Evolutionary conservation across 1,139 yeast species (phyloP).

Genomic region (Lipomyces yarrowii): DNA sequence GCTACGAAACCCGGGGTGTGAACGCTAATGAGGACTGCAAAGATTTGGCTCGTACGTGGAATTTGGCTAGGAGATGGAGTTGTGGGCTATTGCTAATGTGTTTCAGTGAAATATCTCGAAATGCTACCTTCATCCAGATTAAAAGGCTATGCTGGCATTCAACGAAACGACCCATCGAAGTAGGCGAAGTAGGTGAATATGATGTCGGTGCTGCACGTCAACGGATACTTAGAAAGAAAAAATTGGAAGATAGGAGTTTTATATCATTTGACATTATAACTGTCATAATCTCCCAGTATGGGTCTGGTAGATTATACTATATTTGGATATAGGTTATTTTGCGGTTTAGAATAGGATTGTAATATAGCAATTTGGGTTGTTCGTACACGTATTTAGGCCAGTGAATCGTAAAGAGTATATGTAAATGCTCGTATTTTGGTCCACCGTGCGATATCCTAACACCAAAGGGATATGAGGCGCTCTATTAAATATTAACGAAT

Average conservation of each 20-base stretch:
- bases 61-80: background rate
- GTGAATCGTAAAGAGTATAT: background rate
- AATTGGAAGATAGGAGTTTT: background rate
- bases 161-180: conserved; percentile 34
- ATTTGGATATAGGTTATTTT: background rate
- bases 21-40: conserved; percentile 36
- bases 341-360: background rate
- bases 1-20: conserved; percentile 35
- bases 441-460: background rate
- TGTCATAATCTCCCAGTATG: background rate
- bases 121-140: conserved; percentile 32
- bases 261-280: background rate
- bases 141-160: conserved; percentile 32
- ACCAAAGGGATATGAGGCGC: background rate
- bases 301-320: background rate
- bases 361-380: background rate
- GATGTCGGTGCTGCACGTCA: background rate
- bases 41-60: conserved; percentile 32
- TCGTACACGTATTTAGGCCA: background rate
- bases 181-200: conserved; percentile 26
- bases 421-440: background rate
- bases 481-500: background rate
- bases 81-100: background rate
- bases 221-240: background rate
- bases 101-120: conserved; percentile 31